Percentiles rank a stretch among this genome's conserved stretches.
These are phyloP conservation scores for Aspergillus sparsus DNA, from an alignment of 495 filamentous ascomycete species.

Conservation along the genomic window DNA sequence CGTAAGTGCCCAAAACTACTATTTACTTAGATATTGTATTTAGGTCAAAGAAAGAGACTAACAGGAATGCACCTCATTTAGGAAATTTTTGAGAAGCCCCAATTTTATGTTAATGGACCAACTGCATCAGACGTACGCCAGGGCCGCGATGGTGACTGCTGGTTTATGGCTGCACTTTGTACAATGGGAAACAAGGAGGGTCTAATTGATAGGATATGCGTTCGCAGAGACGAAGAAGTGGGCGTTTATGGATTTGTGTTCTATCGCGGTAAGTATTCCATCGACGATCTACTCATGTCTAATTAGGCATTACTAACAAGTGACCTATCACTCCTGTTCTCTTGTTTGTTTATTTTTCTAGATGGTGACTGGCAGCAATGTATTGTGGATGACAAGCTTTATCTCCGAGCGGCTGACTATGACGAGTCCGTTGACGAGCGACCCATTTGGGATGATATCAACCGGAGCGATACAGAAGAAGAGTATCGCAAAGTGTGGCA, in stretches of 20 bases:
- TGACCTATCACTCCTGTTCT: too few species aligned
- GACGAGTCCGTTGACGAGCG: conserved; percentile 70
- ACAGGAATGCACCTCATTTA: conserved; percentile 25
- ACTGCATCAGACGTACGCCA: conserved; percentile 82
- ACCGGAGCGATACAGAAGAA: conserved; percentile 71
- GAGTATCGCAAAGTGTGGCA: conserved; percentile 76
- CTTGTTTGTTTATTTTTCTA: conserved; percentile 23
- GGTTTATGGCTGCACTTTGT: conserved; percentile 85
- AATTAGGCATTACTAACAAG: too few species aligned
- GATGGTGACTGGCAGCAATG: conserved; percentile 92
- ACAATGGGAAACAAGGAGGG: conserved; percentile 79
- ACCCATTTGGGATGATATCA: conserved; percentile 68
- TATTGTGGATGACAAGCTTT: conserved; percentile 86
- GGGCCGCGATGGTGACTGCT: conserved; percentile 83
- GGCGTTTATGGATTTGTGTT: conserved; percentile 97
- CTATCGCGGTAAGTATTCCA: conserved; percentile 59
- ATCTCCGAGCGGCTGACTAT: conserved; percentile 79
- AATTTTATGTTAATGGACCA: conserved; percentile 82
- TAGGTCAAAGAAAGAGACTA: background rate
- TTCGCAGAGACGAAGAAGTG: conserved; percentile 74
- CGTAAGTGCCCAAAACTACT: conserved; percentile 32
- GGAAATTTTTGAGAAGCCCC: conserved; percentile 85
- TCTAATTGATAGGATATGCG: conserved; percentile 79
- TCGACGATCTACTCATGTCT: background rate
- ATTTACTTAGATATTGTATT: background rate